Evolutionary conservation across 768 basidiomycete species (phyloP), one percentile per base, ranked within the genome.

Genomic region (Amanita rimosa): DNA sequence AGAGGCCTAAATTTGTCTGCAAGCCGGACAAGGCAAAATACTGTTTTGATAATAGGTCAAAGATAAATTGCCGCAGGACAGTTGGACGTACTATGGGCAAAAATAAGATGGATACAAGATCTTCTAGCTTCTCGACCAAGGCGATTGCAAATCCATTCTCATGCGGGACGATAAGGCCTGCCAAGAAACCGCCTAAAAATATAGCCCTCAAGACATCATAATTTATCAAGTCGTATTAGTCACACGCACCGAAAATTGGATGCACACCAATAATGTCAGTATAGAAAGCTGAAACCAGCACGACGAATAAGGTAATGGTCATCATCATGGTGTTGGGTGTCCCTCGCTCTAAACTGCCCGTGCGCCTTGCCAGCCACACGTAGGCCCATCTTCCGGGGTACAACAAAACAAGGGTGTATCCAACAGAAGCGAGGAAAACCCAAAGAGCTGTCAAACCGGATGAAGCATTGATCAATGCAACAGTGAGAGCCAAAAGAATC

Each of bases 241-340:
- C n/a, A 46, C 7, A 46, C 46, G 44, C 50, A 76, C 76, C 78
- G 57, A 81, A 83, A 55, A 85, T 83, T 39, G 81, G 64, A 62
- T 82, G 79, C 29, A 85, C 76, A 27, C 85, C 90, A 52, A 93
- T 91, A 55, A 89, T 78, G 62, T 90, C 88, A 6, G 89, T 92
- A 66, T 85, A 84, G 66, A 89, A 92, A 0, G 85, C 85, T 2
- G 81, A 83, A 11, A 70, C 62, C 55, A 92, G 77, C 0, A 90
- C 78, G 31, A 91, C 59, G 26, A 90, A 54, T n/a, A 96, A 60
- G 0, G 80, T 86, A 8, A 89, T 52, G 0, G 83, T 82, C 84
- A 93, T 90, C 75, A 89, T 81, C 42, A 75, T 61, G 3, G 82
- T 65, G 0, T 83, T 83, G 0, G 91, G 91, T 2, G 77, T 67